Evolutionary conservation across 495 filamentous ascomycete species (phyloP).

Genomic region (Pyronema domesticum): DNA sequence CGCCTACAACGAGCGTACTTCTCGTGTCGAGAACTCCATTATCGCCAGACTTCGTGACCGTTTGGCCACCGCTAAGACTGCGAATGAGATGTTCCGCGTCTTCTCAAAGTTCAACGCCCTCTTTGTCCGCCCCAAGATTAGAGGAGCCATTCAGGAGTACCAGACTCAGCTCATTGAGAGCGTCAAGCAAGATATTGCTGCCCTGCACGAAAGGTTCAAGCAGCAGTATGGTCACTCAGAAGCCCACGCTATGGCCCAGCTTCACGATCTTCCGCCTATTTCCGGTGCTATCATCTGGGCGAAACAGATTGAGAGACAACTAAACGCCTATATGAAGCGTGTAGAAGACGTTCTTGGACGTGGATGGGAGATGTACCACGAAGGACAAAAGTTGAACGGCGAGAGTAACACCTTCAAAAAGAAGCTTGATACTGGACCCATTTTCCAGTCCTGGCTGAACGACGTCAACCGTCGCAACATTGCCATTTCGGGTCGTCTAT

Average conservation of each 20-base stretch:
- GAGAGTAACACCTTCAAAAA: slow-evolving; percentile 84
- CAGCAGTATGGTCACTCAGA: slow-evolving; percentile 96
- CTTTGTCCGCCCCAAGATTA: slow-evolving; percentile 91
- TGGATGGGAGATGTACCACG: slow-evolving; percentile 83
- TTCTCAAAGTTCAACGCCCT: slow-evolving; percentile 99
- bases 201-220: slow-evolving; percentile 91
- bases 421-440: slow-evolving; percentile 80
- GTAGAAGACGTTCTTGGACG: slow-evolving; percentile 87
- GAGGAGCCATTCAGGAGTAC: slow-evolving; percentile 92
- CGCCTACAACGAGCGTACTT: slow-evolving; percentile 89
- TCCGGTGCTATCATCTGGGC: slow-evolving; percentile 96
- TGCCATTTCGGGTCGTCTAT: slow-evolving; percentile 76
- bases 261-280: slow-evolving; percentile 85
- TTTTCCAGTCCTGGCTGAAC: slow-evolving; percentile 87
- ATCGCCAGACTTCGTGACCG: slow-evolving; percentile 87
- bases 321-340: slow-evolving; percentile 91
- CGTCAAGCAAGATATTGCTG: slow-evolving; percentile 84
- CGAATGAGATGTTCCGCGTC: slow-evolving; percentile 98
- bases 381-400: slow-evolving; percentile 79
- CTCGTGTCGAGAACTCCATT: slow-evolving; percentile 94
- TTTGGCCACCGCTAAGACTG: slow-evolving; percentile 81
- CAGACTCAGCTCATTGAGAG: slow-evolving; percentile 93
- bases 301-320: slow-evolving; percentile 84
- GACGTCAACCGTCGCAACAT: slow-evolving; percentile 76
- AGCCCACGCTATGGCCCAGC: slow-evolving; percentile 90